These are phyloP conservation scores for Myxozyma udenii DNA, from an alignment of 805 yeast genomes.

Conservation along the genomic window DNA sequence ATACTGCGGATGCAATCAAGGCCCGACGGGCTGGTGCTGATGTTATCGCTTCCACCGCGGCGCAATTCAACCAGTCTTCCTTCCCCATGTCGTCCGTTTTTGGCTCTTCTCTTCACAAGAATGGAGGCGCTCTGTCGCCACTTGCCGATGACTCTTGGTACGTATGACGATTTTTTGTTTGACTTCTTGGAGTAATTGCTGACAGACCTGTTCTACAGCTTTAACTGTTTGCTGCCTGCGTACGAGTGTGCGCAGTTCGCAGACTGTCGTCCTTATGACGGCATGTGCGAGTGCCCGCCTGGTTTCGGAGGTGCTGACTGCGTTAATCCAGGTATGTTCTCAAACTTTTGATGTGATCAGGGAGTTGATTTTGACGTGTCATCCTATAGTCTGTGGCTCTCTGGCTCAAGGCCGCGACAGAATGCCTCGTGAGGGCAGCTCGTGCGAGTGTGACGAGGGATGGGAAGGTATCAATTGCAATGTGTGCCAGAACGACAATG, in stretches of 20 bases:
- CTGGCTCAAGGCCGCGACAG: conserved; percentile 63
- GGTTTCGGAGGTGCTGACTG: conserved; percentile 97
- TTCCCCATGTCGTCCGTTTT: conserved; percentile 11
- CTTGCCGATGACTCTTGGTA: conserved; percentile 8
- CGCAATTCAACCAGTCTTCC: neutral
- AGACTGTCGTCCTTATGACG: conserved; percentile 80
- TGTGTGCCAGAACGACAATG: conserved; percentile 66
- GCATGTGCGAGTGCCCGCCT: conserved; percentile 84
- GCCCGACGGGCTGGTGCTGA: too few relatives aligned
- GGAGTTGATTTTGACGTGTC: neutral
- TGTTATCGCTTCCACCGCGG: neutral
- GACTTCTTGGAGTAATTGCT: neutral
- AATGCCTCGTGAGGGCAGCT: conserved; percentile 48
- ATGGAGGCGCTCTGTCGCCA: neutral
- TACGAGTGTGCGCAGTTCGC: conserved; percentile 89
- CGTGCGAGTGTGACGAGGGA: conserved; percentile 76
- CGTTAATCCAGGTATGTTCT: conserved; percentile 53
- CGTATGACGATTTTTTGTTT: neutral
- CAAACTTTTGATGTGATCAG: neutral
- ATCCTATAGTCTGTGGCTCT: conserved; percentile 65
- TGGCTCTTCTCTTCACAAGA: neutral
- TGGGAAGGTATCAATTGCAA: conserved; percentile 95
- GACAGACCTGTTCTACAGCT: conserved; percentile 43
- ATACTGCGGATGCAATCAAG: too few relatives aligned
- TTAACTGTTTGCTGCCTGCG: conserved; percentile 90